Conservation (phyloP, 1,284 basidiomycete genomes). For the Melampsora medusae region DNA sequence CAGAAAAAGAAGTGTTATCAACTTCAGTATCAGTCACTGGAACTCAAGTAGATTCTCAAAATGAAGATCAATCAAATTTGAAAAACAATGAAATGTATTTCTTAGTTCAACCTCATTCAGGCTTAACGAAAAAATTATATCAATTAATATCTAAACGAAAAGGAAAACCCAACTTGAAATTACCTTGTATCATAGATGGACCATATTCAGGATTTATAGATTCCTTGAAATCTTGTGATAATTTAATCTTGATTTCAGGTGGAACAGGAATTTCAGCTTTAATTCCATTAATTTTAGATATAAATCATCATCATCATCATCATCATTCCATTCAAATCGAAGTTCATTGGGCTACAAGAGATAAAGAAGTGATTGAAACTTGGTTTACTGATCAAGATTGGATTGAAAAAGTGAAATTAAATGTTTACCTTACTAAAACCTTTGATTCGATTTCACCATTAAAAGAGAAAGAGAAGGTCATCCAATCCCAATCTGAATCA, state of each 20-base stretch:
- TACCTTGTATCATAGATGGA: conserved; percentile 57
- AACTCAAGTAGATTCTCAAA: too few relatives aligned
- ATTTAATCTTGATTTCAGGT: conserved; percentile 56
- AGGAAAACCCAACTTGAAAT: conserved; percentile 8
- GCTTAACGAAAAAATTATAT: conserved; percentile 53
- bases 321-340: not conserved
- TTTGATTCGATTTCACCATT: not conserved
- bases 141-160: conserved; percentile 45
- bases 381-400: conserved; percentile 22
- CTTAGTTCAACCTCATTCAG: conserved; percentile 51
- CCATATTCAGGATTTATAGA: conserved; percentile 57
- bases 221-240: conserved; percentile 53
- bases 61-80: too few relatives aligned
- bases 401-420: conserved; percentile 6
- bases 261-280: conserved; percentile 54
- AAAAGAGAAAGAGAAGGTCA: not conserved
- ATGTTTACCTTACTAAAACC: conserved; percentile 21
- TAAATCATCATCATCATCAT: not conserved
- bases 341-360: conserved; percentile 26
- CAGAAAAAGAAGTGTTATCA: too few relatives aligned
- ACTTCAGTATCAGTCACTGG: too few relatives aligned
- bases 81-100: conserved; percentile 47
- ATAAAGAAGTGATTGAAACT: not conserved
- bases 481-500: not conserved
- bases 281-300: conserved; percentile 8